Evolutionary conservation across 805 yeast species (phyloP), one percentile per base, ranked within the genome.

Genomic region (Blastobotrys americana): DNA sequence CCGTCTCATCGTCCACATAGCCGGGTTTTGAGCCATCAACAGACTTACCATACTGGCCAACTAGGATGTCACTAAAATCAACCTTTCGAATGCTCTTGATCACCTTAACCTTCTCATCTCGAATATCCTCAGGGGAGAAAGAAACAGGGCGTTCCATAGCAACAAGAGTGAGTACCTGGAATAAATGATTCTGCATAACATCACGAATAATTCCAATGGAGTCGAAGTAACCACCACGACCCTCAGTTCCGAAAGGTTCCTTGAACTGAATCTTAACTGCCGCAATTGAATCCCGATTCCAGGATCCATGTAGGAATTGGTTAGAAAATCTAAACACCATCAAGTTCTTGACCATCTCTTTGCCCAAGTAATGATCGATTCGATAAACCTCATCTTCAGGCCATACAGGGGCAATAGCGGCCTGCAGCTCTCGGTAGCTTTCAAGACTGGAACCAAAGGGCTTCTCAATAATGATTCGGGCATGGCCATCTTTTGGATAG

Each of bases 221-320:
- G 67, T 93, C 97, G 60, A 93, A 93, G 71, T 93, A 93, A 33
- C 98, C 98, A 55, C 98, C 98, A 63, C 98, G 80, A 46, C 98
- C 98, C 69, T 93, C 96, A 34, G 98, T 93, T 45, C 98, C 98
- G 57, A 93, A 93, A n/a, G 93, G 86, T 70, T 93, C 98, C 71
- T 93, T 93, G 74, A 93, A 90, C 10, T 90, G 77, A 55, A 93
- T 80, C 71, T 90, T 96, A 50, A 93, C 80, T 34, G 82, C 77
- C 50, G 78, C 73, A 59, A 93, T 79, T 65, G 76, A 82, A 52
- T 84, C 76, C 62, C 73, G 80, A 70, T 84, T 82, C 97, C 97
- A 93, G 45, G 84, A 77, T n/a, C 95, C 86, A 59, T 77, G 77
- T 60, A 93, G 72, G 65, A 90, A 77, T 61, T 82, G 81, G 69